Conservation (phyloP, 805 yeast genomes). For the Torulaspora gathmanii region DNA sequence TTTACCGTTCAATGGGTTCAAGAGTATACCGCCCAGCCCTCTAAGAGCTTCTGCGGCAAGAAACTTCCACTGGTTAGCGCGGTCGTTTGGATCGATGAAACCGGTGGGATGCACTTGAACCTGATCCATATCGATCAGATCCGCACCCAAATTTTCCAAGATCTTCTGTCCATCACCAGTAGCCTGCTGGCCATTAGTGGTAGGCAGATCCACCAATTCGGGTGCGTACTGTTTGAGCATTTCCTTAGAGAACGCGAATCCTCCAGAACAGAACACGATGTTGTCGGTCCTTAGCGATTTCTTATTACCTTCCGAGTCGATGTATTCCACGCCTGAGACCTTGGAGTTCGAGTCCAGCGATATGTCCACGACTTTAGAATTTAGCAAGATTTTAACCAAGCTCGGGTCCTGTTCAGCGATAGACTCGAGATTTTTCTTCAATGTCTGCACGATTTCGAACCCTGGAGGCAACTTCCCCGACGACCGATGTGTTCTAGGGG, state of each 20-base stretch:
- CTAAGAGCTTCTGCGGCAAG: conserved; percentile 57
- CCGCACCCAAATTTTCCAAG: conserved; percentile 45
- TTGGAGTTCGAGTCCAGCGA: conserved; percentile 26
- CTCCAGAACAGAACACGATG: conserved; percentile 57
- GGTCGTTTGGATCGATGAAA: conserved; percentile 44
- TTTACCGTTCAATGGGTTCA: conserved; percentile 42
- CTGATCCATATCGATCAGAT: conserved; percentile 52
- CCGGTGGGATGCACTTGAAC: conserved; percentile 64
- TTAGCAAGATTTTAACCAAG: conserved; percentile 37
- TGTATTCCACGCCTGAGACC: conserved; percentile 44
- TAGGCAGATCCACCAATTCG: conserved; percentile 43
- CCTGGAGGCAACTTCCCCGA: conserved; percentile 56
- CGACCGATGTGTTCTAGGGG: conserved; percentile 78
- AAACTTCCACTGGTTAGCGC: conserved; percentile 45
- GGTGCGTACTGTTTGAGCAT: conserved; percentile 44
- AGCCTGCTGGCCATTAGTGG: conserved; percentile 53
- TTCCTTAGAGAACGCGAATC: conserved; percentile 43
- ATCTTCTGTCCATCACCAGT: conserved; percentile 56
- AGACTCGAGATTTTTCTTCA: conserved; percentile 38
- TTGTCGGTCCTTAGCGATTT: conserved; percentile 28
- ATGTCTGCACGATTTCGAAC: conserved; percentile 48
- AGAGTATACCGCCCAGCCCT: conserved; percentile 54
- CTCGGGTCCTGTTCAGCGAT: conserved; percentile 29
- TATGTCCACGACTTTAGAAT: conserved; percentile 39
- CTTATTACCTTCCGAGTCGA: conserved; percentile 28